phyloP scores from a whole-genome alignment of 805 yeast genomes.

The Peterozyma toletana region DNA sequence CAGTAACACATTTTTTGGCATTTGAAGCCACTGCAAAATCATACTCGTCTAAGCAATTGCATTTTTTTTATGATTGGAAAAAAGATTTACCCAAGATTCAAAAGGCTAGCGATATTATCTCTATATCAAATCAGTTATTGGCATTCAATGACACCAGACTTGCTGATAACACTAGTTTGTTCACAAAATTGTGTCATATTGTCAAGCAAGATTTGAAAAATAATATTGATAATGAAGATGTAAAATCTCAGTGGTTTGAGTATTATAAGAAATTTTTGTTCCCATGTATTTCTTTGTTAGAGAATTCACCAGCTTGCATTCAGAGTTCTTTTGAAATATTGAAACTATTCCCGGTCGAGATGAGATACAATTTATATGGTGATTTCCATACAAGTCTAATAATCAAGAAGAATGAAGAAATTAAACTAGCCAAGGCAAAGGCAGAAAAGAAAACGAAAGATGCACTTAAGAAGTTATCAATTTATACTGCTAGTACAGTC shows the following conservation, averaged over 20 bases:
- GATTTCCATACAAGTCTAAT: conserved; percentile 52
- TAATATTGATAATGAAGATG: conserved; percentile 12
- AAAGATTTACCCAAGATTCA: conserved; percentile 28
- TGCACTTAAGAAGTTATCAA: conserved; percentile 72
- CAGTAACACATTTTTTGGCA: conserved; percentile 3
- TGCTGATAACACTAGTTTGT: conserved; percentile 37
- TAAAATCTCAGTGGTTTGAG: conserved; percentile 40
- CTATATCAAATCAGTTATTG: conserved; percentile 41
- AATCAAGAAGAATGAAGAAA: conserved; percentile 45
- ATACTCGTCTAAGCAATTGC: conserved; percentile 10
- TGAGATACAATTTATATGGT: conserved; percentile 73
- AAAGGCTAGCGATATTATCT: conserved; percentile 35
- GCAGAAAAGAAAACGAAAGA: conserved; percentile 78
- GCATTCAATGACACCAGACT: conserved; percentile 49
- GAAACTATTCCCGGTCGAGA: conserved; percentile 45
- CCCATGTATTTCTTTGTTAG: conserved; percentile 50
- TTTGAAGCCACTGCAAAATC: conserved; percentile 2
- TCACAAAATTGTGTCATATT: conserved; percentile 58
- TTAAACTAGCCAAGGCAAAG: conserved; percentile 52
- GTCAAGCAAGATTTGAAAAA: conserved; percentile 25
- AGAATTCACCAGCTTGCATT: conserved; percentile 50
- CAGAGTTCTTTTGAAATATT: conserved; percentile 55
- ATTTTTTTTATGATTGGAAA: conserved; percentile 48
- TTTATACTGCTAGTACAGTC: conserved; percentile 67
- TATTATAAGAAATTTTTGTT: conserved; percentile 60